Evolutionary conservation across 169 alveolate genomes (phyloP).

Genomic region (Eimeria falciformis): DNA sequence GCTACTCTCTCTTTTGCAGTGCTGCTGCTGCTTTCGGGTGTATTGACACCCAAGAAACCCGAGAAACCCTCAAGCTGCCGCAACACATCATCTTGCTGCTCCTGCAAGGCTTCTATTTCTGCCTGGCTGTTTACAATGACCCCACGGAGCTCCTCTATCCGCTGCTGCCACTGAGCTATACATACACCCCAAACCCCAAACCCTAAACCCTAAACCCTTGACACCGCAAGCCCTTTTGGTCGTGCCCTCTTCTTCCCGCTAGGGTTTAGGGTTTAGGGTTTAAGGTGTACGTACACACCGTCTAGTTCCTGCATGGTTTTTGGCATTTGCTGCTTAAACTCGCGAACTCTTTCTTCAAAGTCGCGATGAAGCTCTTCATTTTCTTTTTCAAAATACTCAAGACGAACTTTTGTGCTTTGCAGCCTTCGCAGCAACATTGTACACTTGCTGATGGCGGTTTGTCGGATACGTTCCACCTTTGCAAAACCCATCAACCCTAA

Average conservation of each 20-base stretch:
- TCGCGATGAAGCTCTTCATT: slow-evolving; percentile 9
- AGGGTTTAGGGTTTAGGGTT: slow-evolving; percentile 15
- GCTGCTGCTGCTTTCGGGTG: not conserved
- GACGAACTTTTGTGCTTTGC: not conserved
- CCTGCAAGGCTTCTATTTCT: not conserved
- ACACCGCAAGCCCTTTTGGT: too few relatives aligned
- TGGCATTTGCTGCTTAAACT: slow-evolving; percentile 64
- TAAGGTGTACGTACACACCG: slow-evolving; percentile 11
- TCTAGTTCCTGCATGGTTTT: slow-evolving; percentile 53
- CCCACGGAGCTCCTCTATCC: slow-evolving; percentile 22
- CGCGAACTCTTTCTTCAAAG: slow-evolving; percentile 23
- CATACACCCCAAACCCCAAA: not conserved
- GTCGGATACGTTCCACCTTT: not conserved
- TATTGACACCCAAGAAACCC: not conserved
- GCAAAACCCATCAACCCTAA: not conserved
- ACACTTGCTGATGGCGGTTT: slow-evolving; percentile 26
- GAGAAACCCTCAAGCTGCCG: not conserved
- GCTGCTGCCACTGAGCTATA: slow-evolving; percentile 43
- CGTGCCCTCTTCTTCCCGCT: too few relatives aligned
- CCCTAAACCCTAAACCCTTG: slow-evolving; percentile 42
- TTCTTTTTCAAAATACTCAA: slow-evolving; percentile 42
- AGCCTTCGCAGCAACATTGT: slow-evolving; percentile 10
- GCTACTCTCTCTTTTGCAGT: not conserved
- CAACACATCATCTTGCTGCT: slow-evolving; percentile 20
- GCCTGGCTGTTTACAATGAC: not conserved